Evolutionary conservation across 1,139 yeast species (phyloP).

Genomic region (Nadsonia starkeyi-henricii): DNA sequence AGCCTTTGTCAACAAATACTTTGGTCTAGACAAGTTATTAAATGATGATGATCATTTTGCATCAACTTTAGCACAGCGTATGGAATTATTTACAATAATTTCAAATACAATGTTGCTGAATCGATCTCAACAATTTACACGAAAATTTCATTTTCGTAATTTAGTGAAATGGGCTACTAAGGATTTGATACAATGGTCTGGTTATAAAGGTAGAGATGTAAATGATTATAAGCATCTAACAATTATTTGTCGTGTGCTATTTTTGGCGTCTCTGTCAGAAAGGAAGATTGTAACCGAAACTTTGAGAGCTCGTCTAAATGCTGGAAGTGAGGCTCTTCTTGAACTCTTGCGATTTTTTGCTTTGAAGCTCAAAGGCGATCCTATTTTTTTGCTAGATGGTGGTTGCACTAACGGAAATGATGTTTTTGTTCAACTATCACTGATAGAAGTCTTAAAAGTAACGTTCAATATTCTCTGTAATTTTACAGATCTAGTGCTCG

Average conservation of each 20-base stretch:
- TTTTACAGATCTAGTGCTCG: background rate
- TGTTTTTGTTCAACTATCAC: background rate
- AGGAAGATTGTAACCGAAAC: background rate
- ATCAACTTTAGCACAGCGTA: background rate
- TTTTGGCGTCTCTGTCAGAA: background rate
- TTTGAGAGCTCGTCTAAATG: background rate
- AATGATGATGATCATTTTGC: background rate
- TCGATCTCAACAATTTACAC: conserved; percentile 1
- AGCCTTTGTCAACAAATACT: background rate
- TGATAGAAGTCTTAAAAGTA: background rate
- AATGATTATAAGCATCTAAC: background rate
- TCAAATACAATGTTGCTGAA: conserved; percentile 16
- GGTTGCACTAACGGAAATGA: background rate
- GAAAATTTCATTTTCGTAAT: background rate
- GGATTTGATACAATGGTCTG: background rate
- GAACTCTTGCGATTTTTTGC: background rate
- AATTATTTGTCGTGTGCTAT: background rate
- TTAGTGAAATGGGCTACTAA: background rate
- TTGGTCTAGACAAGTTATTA: background rate
- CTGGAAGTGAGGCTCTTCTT: background rate
- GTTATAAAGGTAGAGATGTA: background rate
- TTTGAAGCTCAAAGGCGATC: background rate
- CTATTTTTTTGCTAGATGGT: background rate
- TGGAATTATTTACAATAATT: conserved; percentile 14
- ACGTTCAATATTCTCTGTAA: background rate